A percentile compares a stretch with the other conserved stretches of the same genome.
Evolutionary conservation across 257 asterid genomes (phyloP).

Genomic region (Solanum dulcamara): DNA sequence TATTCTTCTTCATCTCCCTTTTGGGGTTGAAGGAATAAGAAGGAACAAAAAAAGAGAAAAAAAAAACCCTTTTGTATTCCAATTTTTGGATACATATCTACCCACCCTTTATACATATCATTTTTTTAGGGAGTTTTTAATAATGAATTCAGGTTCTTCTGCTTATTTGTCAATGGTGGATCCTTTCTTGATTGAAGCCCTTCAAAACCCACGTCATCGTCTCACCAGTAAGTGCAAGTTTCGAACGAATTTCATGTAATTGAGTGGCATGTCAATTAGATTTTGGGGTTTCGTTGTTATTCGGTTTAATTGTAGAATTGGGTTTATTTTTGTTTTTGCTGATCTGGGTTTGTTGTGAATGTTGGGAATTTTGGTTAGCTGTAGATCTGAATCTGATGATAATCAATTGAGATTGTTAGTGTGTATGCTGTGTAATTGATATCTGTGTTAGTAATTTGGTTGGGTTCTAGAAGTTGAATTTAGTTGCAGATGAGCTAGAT

Average conservation of each 20-base stretch:
- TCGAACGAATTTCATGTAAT: neutral
- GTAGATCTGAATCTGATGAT: constrained; percentile 5
- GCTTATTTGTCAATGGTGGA: constrained; percentile 62
- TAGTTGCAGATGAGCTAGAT: neutral
- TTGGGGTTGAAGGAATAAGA: constrained; percentile 11
- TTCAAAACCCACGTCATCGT: constrained; percentile 98
- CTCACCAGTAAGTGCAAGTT: constrained; percentile 49
- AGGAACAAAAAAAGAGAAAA: too few relatives aligned
- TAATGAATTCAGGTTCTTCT: constrained; percentile 31
- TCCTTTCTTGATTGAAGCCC: constrained; percentile 93
- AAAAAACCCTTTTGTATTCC: neutral
- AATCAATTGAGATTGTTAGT: neutral
- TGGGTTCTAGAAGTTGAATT: neutral
- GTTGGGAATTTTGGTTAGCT: neutral
- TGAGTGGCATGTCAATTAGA: neutral
- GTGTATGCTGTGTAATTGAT: neutral
- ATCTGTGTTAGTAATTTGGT: neutral
- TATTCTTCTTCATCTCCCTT: constrained; percentile 3
- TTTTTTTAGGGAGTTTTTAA: neutral
- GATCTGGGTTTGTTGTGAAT: neutral
- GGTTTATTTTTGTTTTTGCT: neutral
- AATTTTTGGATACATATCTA: neutral
- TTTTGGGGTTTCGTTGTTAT: neutral
- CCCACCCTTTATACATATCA: neutral
- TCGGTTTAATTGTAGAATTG: neutral